phyloP scores from a whole-genome alignment of 768 basidiomycete species.

The Tricholoma flavovirens region DNA sequence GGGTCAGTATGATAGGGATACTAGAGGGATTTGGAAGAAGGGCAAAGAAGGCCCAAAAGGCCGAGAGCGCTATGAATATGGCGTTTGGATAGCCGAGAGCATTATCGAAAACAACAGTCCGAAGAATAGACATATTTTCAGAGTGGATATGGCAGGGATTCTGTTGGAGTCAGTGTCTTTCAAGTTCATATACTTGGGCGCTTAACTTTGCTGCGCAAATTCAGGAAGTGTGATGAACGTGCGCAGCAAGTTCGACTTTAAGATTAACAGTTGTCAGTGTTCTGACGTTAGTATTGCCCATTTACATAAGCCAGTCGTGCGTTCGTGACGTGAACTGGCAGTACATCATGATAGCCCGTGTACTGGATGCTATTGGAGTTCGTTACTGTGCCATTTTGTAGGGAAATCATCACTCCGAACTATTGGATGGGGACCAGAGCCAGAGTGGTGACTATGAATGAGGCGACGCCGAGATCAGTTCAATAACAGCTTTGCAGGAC shows the following conservation, averaged over 20 bases:
- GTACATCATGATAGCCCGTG: background rate
- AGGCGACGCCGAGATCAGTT: background rate
- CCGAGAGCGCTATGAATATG: slow-evolving; percentile 19
- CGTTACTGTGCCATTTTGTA: background rate
- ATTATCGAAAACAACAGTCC: slow-evolving; percentile 18
- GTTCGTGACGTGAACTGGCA: too few relatives aligned
- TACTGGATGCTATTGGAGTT: background rate
- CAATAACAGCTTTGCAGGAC: background rate
- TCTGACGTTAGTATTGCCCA: too few relatives aligned
- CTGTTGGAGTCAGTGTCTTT: background rate
- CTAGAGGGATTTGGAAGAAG: slow-evolving; percentile 19
- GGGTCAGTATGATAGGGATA: slow-evolving; percentile 17
- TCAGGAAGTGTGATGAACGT: too few relatives aligned
- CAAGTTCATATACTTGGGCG: background rate
- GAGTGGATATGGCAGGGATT: background rate
- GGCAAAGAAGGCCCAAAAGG: slow-evolving; percentile 20
- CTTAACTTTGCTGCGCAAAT: background rate
- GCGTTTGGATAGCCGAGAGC: slow-evolving; percentile 20
- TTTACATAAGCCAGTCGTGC: too few relatives aligned
- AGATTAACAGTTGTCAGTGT: too few relatives aligned
- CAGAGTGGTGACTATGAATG: background rate
- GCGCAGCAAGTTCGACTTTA: too few relatives aligned
- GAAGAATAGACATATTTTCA: slow-evolving; percentile 8
- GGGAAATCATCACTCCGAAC: background rate
- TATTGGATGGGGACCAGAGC: background rate